phyloP scores from a whole-genome alignment of 2,329 filamentous ascomycete species.

The Chaetomium sp. region DNA sequence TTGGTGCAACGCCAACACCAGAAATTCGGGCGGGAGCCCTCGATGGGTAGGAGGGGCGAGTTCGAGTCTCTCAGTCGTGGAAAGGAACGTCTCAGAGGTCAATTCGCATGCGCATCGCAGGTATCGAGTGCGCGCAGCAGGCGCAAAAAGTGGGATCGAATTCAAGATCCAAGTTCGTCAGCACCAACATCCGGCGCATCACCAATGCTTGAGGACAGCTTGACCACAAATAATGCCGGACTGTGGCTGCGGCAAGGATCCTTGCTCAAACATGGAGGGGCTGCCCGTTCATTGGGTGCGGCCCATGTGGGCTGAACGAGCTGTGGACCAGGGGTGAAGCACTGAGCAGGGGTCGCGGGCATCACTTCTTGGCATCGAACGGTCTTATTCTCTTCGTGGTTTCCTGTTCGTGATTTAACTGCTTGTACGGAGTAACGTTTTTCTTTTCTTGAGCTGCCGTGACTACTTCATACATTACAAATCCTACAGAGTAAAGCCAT shows the following conservation, averaged over 20 bases:
- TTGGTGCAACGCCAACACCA: background rate
- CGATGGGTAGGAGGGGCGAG: background rate
- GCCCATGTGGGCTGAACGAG: conserved; percentile 7
- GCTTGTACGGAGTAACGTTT: no score
- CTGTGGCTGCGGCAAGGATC: conserved; percentile 6
- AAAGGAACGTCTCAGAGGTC: background rate
- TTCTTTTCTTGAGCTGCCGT: background rate
- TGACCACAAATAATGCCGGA: conserved; percentile 32
- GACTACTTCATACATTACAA: no score
- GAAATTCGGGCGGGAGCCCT: background rate
- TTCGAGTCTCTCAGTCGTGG: background rate
- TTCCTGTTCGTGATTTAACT: no score
- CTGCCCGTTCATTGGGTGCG: conserved; percentile 15
- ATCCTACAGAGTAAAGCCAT: background rate
- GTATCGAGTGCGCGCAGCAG: background rate
- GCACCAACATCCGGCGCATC: conserved; percentile 20
- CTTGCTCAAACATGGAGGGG: conserved; percentile 11
- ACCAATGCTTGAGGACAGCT: conserved; percentile 35
- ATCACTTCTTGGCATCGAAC: conserved; percentile 9
- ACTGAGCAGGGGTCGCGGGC: background rate
- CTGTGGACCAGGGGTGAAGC: background rate
- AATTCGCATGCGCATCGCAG: conserved; percentile 12
- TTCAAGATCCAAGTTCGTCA: background rate
- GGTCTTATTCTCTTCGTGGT: background rate
- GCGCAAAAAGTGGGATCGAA: conserved; percentile 2